Percentiles rank a stretch among this genome's conserved stretches.
Conservation (phyloP, 2,329 filamentous ascomycete species). For the Trichothecium roseum region DNA sequence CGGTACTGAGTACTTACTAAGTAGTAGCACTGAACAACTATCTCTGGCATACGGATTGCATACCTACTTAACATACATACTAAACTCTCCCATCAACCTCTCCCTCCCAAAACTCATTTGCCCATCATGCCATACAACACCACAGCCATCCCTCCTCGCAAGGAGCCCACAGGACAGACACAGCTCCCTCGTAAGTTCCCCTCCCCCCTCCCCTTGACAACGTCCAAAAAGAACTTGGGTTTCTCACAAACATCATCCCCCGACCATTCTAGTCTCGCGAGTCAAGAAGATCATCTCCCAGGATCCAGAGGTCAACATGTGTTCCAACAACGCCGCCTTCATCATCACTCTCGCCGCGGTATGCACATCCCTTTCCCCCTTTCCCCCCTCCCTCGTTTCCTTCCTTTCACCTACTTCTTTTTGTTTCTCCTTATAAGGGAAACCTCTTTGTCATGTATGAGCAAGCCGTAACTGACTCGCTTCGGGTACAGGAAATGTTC, state of each 20-base stretch:
- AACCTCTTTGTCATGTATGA: not conserved
- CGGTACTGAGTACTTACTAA: too few species aligned
- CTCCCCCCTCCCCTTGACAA: not conserved
- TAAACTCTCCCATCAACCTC: too few species aligned
- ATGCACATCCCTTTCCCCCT: slow-evolving; percentile 22
- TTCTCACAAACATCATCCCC: not conserved
- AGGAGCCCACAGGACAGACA: slow-evolving; percentile 76
- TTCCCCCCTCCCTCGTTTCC: not conserved
- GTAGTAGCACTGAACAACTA: too few species aligned
- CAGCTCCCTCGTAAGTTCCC: slow-evolving; percentile 68
- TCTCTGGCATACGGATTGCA: too few species aligned
- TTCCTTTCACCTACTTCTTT: too few species aligned
- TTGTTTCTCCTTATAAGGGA: not conserved
- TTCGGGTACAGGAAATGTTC: slow-evolving; percentile 67
- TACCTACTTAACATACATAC: too few species aligned
- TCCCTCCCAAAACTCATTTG: not conserved
- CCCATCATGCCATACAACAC: slow-evolving; percentile 82
- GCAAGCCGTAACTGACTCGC: not conserved
- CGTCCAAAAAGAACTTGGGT: too few species aligned
- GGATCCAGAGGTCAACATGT: slow-evolving; percentile 76
- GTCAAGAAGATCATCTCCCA: slow-evolving; percentile 92
- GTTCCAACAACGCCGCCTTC: slow-evolving; percentile 90
- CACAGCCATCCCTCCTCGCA: slow-evolving; percentile 65
- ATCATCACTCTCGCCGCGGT: slow-evolving; percentile 85
- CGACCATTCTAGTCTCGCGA: slow-evolving; percentile 59